Evolutionary conservation across 176 grass and related monocot species (phyloP).

Genomic region (Pontederia crassipes): DNA sequence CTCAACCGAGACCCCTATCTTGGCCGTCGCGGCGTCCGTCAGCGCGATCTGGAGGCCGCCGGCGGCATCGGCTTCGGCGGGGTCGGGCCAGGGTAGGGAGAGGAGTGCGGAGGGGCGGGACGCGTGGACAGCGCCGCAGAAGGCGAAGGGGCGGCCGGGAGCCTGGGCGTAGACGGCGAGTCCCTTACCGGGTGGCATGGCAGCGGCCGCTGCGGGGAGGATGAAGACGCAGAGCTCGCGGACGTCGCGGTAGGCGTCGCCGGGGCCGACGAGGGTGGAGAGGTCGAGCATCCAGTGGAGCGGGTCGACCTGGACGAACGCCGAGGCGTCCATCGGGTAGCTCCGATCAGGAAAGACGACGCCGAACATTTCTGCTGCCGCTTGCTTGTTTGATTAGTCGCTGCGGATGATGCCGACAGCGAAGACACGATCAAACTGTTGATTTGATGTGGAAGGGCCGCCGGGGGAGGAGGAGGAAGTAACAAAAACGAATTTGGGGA

Average conservation of each 20-base stretch:
- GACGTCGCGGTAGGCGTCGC: constrained; percentile 28
- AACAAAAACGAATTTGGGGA: too few relatives aligned
- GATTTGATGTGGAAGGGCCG: too few relatives aligned
- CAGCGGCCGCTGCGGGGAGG: constrained; percentile 43
- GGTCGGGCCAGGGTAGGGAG: constrained; percentile 50
- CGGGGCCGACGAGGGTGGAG: constrained; percentile 20
- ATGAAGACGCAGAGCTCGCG: constrained; percentile 56
- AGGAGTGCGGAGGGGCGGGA: constrained; percentile 62
- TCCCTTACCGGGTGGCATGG: constrained; percentile 59
- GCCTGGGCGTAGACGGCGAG: constrained; percentile 76
- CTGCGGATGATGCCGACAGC: too few relatives aligned
- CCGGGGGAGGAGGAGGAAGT: too few relatives aligned
- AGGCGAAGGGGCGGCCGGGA: constrained; percentile 49
- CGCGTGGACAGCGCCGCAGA: constrained; percentile 56
- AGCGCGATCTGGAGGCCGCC: neutral
- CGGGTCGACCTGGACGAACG: constrained; percentile 63
- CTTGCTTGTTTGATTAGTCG: too few relatives aligned
- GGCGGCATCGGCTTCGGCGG: constrained; percentile 36
- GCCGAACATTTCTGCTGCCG: constrained; percentile 45
- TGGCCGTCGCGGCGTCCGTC: constrained; percentile 33
- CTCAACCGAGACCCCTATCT: constrained; percentile 78
- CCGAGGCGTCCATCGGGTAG: constrained; percentile 62
- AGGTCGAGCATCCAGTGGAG: constrained; percentile 78
- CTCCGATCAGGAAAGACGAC: constrained; percentile 80
- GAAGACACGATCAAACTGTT: too few relatives aligned